These are phyloP conservation scores for Hippophae tibetana DNA, from an alignment of 306 rosid species.

Conservation along the genomic window DNA sequence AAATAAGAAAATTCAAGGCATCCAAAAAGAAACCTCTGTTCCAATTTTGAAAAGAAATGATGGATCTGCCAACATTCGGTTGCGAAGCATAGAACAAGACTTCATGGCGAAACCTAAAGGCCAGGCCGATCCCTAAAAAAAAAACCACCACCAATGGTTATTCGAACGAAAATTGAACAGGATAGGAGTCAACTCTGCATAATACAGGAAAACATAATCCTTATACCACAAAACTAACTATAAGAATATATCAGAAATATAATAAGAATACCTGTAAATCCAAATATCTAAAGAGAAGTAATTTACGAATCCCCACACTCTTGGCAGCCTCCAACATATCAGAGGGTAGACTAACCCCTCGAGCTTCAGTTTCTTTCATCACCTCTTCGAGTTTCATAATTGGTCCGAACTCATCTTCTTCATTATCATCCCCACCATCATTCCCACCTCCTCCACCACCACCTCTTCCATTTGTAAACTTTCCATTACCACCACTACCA, in stretches of 20 bases:
- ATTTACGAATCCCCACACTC: too few relatives aligned
- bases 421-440: neutral
- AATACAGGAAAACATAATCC: too few relatives aligned
- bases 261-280: neutral
- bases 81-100: slow-evolving; percentile 65
- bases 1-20: slow-evolving; percentile 10
- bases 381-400: slow-evolving; percentile 36
- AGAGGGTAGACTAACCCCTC: too few relatives aligned
- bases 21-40: slow-evolving; percentile 5
- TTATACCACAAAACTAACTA: too few relatives aligned
- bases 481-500: slow-evolving; percentile 24
- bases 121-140: slow-evolving; percentile 56
- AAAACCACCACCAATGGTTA: too few relatives aligned
- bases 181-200: too few relatives aligned
- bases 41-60: too few relatives aligned
- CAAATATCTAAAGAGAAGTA: too few relatives aligned
- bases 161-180: too few relatives aligned
- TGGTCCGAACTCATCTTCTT: slow-evolving; percentile 39
- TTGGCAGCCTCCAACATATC: too few relatives aligned
- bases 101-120: slow-evolving; percentile 65
- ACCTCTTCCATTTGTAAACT: slow-evolving; percentile 9
- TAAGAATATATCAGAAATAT: neutral
- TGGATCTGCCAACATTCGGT: slow-evolving; percentile 11
- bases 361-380: slow-evolving; percentile 25
- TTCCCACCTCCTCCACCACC: slow-evolving; percentile 19